A percentile compares a stretch with the other conserved stretches of the same genome.
Evolutionary conservation across 2,329 filamentous ascomycete species (phyloP).

Genomic region (Phialophora chinensis): DNA sequence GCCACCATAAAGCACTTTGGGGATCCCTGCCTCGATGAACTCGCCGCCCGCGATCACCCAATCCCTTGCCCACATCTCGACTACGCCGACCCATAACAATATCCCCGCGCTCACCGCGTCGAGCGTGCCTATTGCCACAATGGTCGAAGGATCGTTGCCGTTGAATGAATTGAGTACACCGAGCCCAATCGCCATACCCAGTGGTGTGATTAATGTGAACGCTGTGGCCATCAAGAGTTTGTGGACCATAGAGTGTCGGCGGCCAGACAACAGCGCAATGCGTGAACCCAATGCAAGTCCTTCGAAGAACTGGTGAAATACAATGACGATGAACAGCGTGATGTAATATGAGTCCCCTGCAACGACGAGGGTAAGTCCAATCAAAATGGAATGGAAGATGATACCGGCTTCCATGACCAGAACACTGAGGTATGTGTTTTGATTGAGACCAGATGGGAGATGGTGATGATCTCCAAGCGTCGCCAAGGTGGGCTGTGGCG

Average conservation of each 20-base stretch:
- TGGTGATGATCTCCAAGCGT: conserved; percentile 23
- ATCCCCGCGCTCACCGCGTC: conserved; percentile 78
- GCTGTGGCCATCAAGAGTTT: conserved; percentile 66
- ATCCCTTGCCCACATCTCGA: conserved; percentile 79
- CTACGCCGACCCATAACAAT: conserved; percentile 77
- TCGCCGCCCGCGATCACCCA: conserved; percentile 69
- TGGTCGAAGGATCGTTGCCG: conserved; percentile 70
- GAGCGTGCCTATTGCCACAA: conserved; percentile 74
- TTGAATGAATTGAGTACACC: conserved; percentile 74
- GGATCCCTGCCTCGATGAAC: conserved; percentile 44
- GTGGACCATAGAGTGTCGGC: conserved; percentile 64
- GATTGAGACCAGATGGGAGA: neutral
- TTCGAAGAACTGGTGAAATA: conserved; percentile 81
- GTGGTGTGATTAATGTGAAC: conserved; percentile 74
- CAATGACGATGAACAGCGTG: conserved; percentile 66
- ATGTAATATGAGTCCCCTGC: conserved; percentile 59
- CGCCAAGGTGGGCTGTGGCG: conserved; percentile 27
- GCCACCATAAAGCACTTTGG: neutral
- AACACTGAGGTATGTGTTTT: conserved; percentile 59
- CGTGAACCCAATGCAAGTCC: conserved; percentile 74
- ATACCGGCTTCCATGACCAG: conserved; percentile 74
- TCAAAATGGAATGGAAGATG: conserved; percentile 75
- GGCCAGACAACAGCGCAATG: conserved; percentile 64
- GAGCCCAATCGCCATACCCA: conserved; percentile 81
- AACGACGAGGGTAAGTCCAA: conserved; percentile 55